Percentiles rank a stretch among this genome's conserved stretches.
Conservation (phyloP, 441 rosid genomes). For the Gossypium lobatum region DNA sequence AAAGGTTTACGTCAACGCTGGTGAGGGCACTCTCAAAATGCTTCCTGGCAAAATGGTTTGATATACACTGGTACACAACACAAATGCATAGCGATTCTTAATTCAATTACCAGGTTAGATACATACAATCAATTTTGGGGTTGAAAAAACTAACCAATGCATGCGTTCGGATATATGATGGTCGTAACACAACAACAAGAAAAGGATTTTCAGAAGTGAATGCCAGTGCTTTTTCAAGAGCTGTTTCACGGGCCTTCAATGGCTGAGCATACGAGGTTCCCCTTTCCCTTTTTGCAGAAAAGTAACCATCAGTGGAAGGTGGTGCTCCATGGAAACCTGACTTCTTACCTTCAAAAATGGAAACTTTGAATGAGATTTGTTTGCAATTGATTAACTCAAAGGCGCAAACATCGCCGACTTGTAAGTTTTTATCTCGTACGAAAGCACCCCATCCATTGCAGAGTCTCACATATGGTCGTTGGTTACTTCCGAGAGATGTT, state of each 20-base stretch:
- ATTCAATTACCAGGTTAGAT: too few relatives aligned
- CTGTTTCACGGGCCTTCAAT: neutral
- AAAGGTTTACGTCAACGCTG: neutral
- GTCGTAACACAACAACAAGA: slow-evolving; percentile 12
- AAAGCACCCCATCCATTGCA: neutral
- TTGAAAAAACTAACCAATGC: slow-evolving; percentile 13
- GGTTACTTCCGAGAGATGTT: neutral
- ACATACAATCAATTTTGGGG: too few relatives aligned
- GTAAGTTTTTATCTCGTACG: slow-evolving; percentile 1
- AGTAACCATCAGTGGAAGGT: neutral
- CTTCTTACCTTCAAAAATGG: neutral
- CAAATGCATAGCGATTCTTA: too few relatives aligned
- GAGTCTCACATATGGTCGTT: neutral
- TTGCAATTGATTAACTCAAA: neutral
- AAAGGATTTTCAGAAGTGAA: slow-evolving; percentile 18
- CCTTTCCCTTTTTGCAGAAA: neutral
- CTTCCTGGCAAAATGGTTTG: slow-evolving; percentile 4
- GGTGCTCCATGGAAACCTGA: neutral
- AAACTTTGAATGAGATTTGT: neutral
- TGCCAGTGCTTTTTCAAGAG: slow-evolving; percentile 11
- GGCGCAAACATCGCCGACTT: slow-evolving; percentile 6
- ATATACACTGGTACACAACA: neutral
- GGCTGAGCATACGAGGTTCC: neutral
- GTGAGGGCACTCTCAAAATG: neutral
- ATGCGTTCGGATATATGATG: neutral